Evolutionary conservation across 2,329 filamentous ascomycete genomes (phyloP).

Genomic region (Alternaria triticina): DNA sequence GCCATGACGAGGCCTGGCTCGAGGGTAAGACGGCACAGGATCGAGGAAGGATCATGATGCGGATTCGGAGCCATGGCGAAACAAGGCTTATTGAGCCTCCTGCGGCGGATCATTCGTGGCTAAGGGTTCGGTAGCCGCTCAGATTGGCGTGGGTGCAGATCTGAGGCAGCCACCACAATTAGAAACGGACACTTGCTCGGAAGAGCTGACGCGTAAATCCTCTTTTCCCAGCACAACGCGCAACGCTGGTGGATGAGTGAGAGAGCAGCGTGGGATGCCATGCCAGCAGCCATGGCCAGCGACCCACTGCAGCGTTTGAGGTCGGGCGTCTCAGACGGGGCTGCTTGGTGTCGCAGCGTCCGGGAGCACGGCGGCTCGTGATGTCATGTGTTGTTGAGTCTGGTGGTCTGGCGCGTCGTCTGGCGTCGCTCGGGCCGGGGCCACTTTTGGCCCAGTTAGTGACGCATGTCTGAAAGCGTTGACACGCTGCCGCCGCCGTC

Average conservation of each 20-base stretch:
- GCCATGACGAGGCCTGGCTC: background rate
- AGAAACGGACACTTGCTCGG: background rate
- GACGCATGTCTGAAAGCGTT: slow-evolving; percentile 4
- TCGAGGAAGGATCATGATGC: background rate
- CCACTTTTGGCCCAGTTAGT: slow-evolving; percentile 2
- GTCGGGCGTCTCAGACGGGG: background rate
- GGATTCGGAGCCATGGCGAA: background rate
- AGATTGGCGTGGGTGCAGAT: slow-evolving; percentile 4
- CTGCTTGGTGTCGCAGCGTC: slow-evolving; percentile 5
- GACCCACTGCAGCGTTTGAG: slow-evolving; percentile 1
- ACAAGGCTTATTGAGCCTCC: slow-evolving; percentile 1
- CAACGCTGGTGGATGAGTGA: background rate
- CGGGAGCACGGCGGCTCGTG: slow-evolving; percentile 5
- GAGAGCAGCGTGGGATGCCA: background rate
- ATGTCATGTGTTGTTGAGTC: slow-evolving; percentile 8
- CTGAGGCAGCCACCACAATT: slow-evolving; percentile 5
- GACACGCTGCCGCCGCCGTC: background rate
- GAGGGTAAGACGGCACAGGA: background rate
- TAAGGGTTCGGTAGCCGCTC: background rate
- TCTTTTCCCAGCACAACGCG: slow-evolving; percentile 2
- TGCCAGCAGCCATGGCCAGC: background rate
- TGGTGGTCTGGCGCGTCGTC: slow-evolving; percentile 1
- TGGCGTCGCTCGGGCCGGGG: background rate
- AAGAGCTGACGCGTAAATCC: slow-evolving; percentile 8
- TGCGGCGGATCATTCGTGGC: background rate